These are phyloP conservation scores for Dothideomycetes sp. DNA, from an alignment of 2,329 filamentous ascomycete genomes.

Conservation along the genomic window DNA sequence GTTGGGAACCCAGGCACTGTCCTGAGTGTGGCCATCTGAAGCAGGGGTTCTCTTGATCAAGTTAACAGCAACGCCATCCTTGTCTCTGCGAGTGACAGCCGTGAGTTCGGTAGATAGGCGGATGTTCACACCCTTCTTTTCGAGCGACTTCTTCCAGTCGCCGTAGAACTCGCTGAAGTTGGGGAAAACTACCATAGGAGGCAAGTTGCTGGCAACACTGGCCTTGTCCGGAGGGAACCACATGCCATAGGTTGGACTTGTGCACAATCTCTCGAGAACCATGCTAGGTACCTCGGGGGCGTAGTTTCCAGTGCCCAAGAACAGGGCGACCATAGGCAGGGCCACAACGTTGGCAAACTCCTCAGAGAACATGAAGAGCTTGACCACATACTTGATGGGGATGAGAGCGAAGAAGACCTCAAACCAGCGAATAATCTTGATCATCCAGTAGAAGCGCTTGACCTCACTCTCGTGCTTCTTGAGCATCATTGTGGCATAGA, in stretches of 20 bases:
- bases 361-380: constrained; percentile 57
- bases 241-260: constrained; percentile 49
- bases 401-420: constrained; percentile 51
- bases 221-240: constrained; percentile 45
- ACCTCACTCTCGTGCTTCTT: constrained; percentile 48
- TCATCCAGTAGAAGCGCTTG: constrained; percentile 43
- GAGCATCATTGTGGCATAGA: constrained; percentile 52
- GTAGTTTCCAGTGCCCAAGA: constrained; percentile 66
- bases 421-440: constrained; percentile 51
- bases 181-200: constrained; percentile 53
- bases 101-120: constrained; percentile 49
- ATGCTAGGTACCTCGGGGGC: constrained; percentile 62
- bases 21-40: constrained; percentile 36
- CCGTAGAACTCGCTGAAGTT: constrained; percentile 54
- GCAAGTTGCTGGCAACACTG: constrained; percentile 42
- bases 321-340: constrained; percentile 62
- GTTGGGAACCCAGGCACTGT: constrained; percentile 35
- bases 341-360: constrained; percentile 65
- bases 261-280: constrained; percentile 48
- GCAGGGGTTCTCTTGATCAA: constrained; percentile 35
- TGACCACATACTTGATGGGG: constrained; percentile 55
- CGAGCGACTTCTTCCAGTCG: constrained; percentile 48
- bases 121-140: constrained; percentile 47
- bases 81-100: constrained; percentile 42
- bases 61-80: constrained; percentile 43